Conservation (phyloP, 306 rosid genomes). For the Delonix regia region DNA sequence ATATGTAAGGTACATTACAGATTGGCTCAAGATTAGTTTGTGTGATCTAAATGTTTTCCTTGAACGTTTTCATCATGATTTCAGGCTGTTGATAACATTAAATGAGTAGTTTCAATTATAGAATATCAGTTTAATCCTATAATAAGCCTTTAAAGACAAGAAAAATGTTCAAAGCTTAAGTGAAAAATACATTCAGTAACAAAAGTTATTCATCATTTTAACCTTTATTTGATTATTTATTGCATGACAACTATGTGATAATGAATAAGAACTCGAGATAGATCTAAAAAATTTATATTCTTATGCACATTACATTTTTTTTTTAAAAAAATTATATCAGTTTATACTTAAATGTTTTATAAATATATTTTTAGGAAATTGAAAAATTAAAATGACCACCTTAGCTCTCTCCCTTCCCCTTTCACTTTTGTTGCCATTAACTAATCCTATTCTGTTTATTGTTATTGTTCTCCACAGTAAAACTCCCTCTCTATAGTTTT, state of each 20-base stretch:
- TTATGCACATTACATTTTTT: not conserved
- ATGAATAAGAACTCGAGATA: not conserved
- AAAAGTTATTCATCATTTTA: not conserved
- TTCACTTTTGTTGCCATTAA: slow-evolving; percentile 15
- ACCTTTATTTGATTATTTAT: not conserved
- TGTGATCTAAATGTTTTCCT: not conserved
- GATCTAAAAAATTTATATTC: not conserved
- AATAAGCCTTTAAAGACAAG: not conserved
- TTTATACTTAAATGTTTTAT: not conserved
- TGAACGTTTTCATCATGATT: not conserved
- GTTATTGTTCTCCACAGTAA: not conserved
- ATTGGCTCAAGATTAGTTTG: not conserved
- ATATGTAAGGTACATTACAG: not conserved
- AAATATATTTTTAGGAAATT: not conserved
- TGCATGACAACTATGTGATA: not conserved
- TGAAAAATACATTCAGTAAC: not conserved
- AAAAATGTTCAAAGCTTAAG: not conserved
- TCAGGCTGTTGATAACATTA: not conserved
- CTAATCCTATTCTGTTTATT: not conserved
- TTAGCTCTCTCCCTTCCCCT: not conserved
- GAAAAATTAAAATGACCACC: not conserved
- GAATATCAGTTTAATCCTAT: not conserved
- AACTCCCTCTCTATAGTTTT: not conserved
- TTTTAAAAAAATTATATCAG: not conserved
- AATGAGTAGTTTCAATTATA: not conserved